Base-by-base conservation (phyloP, 164 flowering plant species). In the Taxillus chinensis region DNA sequence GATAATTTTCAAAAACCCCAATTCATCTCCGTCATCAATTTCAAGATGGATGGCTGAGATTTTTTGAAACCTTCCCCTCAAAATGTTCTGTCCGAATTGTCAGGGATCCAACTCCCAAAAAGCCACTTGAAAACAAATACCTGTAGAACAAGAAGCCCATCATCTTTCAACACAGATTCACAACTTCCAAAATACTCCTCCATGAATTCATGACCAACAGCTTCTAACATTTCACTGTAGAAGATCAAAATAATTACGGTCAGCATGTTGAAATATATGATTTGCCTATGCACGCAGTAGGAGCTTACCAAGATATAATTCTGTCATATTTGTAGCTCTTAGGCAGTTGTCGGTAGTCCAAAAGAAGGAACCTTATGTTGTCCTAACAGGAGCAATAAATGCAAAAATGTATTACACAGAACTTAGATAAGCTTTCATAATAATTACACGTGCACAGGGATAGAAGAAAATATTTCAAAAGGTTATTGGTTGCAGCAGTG, bases 91-190 rank as follows among this genome's bases (percentile, higher is more conserved):
- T 27, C 27, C 0, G 27, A 27, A 27, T 27, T 27, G 27, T 27
- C 27, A 27, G 27, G 27, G 27, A 27, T 27, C 27, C 27, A 0
- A 27, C 27, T 27, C 27, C 27, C 27, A 27, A 27, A 27, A 27
- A 27, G 27, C 27, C 27, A 27, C 27, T 27, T 27, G 27, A 43
- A 43, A 43, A 43, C 7, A 43, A 60, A 57, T 75, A 90, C 98
- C 95, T 92, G 98, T n/a, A 90, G 75, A 68, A 92, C 92, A 68
- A 90, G 71, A 62, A 92, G 76, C 4, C 98, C 96, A 58, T 90
- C 72, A 68, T 83, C 80, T 48, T 89, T 86, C 70, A 92, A 71
- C 13, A 73, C 75, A 14, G 96, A 85, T 55, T 92, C 96, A 62
- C 93, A 88, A 45, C 83, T 71, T 15, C 78, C 73, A 41, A 92